phyloP scores from a whole-genome alignment of 1,139 yeast species.

The Candida sanyaensis region DNA sequence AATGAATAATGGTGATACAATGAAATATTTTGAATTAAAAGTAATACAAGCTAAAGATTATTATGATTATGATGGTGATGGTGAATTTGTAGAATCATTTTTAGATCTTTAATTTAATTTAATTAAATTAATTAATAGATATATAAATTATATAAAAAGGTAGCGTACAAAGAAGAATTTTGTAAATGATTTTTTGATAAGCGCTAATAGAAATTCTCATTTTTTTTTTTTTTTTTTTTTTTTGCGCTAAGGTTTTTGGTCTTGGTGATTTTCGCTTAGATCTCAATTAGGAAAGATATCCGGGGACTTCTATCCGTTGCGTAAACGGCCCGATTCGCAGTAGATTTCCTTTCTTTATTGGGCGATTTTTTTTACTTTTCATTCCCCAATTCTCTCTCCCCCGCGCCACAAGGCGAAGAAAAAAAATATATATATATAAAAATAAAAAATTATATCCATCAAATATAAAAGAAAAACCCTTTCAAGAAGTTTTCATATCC shows the following conservation, averaged over 20 bases:
- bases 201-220: neutral
- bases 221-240: too few relatives aligned
- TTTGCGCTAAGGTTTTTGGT: neutral
- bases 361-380: too few relatives aligned
- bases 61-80: slow-evolving; percentile 26
- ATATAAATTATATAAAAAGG: neutral
- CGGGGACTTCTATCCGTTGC: neutral
- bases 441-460: neutral
- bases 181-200: neutral
- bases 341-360: too few relatives aligned
- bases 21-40: slow-evolving; percentile 44
- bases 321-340: too few relatives aligned
- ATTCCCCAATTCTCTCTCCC: too few relatives aligned
- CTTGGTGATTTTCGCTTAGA: neutral
- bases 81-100: slow-evolving; percentile 18
- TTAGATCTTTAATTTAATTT: slow-evolving; percentile 4
- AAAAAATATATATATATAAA: neutral
- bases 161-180: too few relatives aligned
- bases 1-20: slow-evolving; percentile 38
- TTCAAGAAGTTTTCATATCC: too few relatives aligned
- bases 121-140: slow-evolving; percentile 15
- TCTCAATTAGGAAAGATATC: neutral
- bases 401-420: too few relatives aligned
- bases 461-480: neutral
- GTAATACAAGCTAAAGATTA: slow-evolving; percentile 37